Conservation (phyloP, 2,329 filamentous ascomycete genomes). For the Cryoendolithus antarcticus region DNA sequence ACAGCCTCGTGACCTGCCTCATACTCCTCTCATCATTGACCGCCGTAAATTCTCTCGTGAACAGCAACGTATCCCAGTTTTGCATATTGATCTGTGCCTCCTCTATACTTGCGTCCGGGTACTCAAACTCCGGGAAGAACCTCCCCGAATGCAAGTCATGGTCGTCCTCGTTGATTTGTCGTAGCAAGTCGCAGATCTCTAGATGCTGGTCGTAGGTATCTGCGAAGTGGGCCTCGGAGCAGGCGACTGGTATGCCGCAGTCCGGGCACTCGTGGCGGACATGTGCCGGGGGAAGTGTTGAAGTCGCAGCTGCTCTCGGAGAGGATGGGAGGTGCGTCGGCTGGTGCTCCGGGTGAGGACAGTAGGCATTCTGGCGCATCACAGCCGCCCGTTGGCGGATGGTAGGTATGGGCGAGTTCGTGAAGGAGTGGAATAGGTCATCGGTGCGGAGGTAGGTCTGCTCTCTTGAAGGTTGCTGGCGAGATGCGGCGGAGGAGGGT, state of each 20-base stretch:
- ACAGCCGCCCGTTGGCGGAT: conserved; percentile 81
- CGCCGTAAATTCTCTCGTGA: conserved; percentile 80
- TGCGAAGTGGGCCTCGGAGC: conserved; percentile 88
- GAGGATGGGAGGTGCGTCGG: conserved; percentile 57
- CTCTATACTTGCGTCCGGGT: conserved; percentile 78
- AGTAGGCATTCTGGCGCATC: conserved; percentile 87
- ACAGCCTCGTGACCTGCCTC: conserved; percentile 80
- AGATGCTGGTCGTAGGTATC: conserved; percentile 90
- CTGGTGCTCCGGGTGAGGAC: conserved; percentile 79
- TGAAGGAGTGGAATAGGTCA: conserved; percentile 77
- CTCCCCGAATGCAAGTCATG: conserved; percentile 85
- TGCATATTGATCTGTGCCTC: conserved; percentile 93
- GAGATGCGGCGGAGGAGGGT: too few species aligned
- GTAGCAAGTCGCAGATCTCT: conserved; percentile 79
- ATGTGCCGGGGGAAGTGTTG: conserved; percentile 57
- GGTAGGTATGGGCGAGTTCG: conserved; percentile 73
- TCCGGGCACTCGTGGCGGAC: conserved; percentile 93
- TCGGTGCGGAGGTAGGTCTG: neutral
- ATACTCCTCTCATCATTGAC: conserved; percentile 83
- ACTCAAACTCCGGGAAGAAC: conserved; percentile 87
- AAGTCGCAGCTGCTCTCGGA: conserved; percentile 50
- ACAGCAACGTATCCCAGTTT: conserved; percentile 96
- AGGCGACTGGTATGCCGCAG: conserved; percentile 87
- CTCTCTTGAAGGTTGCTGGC: too few species aligned
- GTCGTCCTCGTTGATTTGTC: conserved; percentile 95